phyloP scores from a whole-genome alignment of 345 rosid genomes.

The Pugionium cornutum region DNA sequence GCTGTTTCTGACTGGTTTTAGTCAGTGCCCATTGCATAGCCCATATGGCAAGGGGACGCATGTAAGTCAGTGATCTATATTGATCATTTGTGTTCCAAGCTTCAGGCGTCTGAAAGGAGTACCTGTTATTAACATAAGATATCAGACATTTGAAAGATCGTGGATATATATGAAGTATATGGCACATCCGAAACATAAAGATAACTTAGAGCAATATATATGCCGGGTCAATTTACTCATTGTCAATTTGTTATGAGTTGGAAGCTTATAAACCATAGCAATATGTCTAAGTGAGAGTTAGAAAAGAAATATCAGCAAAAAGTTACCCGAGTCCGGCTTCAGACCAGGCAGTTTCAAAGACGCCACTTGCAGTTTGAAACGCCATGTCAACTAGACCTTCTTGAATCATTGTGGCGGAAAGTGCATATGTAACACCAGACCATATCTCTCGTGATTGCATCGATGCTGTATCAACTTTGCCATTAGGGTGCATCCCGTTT shows the following conservation, averaged over 20 bases:
- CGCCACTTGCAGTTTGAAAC: slow-evolving; percentile 76
- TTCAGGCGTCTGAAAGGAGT: slow-evolving; percentile 92
- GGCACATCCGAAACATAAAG: too few relatives aligned
- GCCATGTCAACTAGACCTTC: slow-evolving; percentile 71
- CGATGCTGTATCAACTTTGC: slow-evolving; percentile 68
- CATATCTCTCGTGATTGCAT: slow-evolving; percentile 95
- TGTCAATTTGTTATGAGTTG: too few relatives aligned
- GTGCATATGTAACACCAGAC: slow-evolving; percentile 91
- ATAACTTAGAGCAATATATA: too few relatives aligned
- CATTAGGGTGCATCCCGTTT: slow-evolving; percentile 93
- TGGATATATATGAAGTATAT: too few relatives aligned
- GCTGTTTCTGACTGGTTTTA: slow-evolving; percentile 38
- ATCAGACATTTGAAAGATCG: background rate
- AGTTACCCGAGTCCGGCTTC: slow-evolving; percentile 76
- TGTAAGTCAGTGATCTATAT: slow-evolving; percentile 68
- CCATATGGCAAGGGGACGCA: slow-evolving; percentile 96
- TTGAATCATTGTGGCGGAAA: slow-evolving; percentile 90
- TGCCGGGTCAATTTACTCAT: too few relatives aligned
- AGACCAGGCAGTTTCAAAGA: slow-evolving; percentile 82
- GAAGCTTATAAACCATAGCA: too few relatives aligned
- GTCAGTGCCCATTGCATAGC: slow-evolving; percentile 93
- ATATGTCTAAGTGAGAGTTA: background rate
- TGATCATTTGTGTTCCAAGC: slow-evolving; percentile 66
- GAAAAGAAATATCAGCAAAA: background rate
- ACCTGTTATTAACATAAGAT: slow-evolving; percentile 43